Percentiles rank a stretch among this genome's conserved stretches.
These are phyloP conservation scores for Lophiostoma macrostomum DNA, from an alignment of 495 filamentous ascomycete genomes.

Conservation along the genomic window DNA sequence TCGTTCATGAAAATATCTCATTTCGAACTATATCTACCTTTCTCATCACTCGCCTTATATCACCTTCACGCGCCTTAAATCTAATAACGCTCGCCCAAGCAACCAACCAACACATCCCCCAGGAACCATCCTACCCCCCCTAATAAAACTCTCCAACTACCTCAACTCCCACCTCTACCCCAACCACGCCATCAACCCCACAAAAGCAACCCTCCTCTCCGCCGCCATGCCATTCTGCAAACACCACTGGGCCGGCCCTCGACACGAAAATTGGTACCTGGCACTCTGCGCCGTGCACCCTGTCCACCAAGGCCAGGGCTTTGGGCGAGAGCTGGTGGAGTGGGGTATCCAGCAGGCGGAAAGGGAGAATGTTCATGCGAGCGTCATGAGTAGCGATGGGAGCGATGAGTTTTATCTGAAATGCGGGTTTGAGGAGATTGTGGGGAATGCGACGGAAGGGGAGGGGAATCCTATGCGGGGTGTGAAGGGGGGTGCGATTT, in stretches of 20 bases:
- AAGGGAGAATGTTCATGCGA: slow-evolving; percentile 16
- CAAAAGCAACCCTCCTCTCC: slow-evolving; percentile 2
- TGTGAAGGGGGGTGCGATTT: slow-evolving; percentile 9
- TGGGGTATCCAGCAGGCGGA: slow-evolving; percentile 22
- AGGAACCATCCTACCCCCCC: background rate
- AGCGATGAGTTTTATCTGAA: slow-evolving; percentile 15
- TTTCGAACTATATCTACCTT: too few species aligned
- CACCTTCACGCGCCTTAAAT: too few species aligned
- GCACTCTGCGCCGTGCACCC: slow-evolving; percentile 22
- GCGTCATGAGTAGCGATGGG: slow-evolving; percentile 12
- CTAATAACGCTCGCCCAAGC: too few species aligned
- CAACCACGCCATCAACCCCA: slow-evolving; percentile 15
- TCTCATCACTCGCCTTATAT: too few species aligned
- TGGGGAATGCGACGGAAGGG: slow-evolving; percentile 12
- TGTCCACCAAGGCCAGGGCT: slow-evolving; percentile 17
- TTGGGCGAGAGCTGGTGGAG: slow-evolving; percentile 9
- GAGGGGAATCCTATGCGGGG: slow-evolving; percentile 22
- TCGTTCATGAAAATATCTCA: too few species aligned
- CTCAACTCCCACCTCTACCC: slow-evolving; percentile 9
- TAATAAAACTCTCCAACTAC: background rate
- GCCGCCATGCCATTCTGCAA: background rate
- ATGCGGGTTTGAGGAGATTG: slow-evolving; percentile 15
- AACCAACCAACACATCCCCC: background rate
- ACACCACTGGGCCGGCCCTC: slow-evolving; percentile 16
- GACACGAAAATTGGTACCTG: slow-evolving; percentile 17